Conservation (phyloP, 129 eudicot genomes). For the Helichrysum umbraculigerum region DNA sequence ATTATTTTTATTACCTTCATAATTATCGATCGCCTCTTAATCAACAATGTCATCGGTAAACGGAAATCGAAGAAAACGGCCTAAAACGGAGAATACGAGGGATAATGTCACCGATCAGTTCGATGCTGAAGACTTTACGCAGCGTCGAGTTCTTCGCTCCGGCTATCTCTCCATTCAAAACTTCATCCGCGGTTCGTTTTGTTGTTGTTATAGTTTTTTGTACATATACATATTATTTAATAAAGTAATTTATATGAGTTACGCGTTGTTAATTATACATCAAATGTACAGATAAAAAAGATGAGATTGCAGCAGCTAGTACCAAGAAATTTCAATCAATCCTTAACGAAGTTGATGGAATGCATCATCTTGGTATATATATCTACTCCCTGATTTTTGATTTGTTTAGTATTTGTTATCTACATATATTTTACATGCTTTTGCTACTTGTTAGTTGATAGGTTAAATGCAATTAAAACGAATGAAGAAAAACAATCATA, state of each 20-base stretch:
- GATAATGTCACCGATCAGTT: not conserved
- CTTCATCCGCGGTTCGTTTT: slow-evolving; percentile 23
- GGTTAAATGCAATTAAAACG: no score
- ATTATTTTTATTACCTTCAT: no score
- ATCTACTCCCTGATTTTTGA: not conserved
- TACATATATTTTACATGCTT: no score
- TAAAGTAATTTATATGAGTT: not conserved
- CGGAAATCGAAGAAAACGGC: not conserved
- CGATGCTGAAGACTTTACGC: slow-evolving; percentile 2
- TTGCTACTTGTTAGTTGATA: no score
- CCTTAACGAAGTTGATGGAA: slow-evolving; percentile 45
- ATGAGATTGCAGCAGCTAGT: slow-evolving; percentile 44
- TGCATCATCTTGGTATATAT: slow-evolving; percentile 55
- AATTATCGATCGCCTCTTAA: not conserved
- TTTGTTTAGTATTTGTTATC: not conserved
- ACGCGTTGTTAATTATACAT: not conserved
- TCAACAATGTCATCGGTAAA: not conserved
- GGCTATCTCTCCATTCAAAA: slow-evolving; percentile 34
- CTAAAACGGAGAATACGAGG: slow-evolving; percentile 5
- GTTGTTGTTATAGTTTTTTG: not conserved
- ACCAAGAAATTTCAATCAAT: slow-evolving; percentile 41
- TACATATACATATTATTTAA: no score
- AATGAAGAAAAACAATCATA: no score
- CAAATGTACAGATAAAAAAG: slow-evolving; percentile 35
- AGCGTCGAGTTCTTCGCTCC: slow-evolving; percentile 33